These are phyloP conservation scores for Davidsoniella virescens DNA, from an alignment of 2,329 filamentous ascomycete genomes.

Conservation along the genomic window DNA sequence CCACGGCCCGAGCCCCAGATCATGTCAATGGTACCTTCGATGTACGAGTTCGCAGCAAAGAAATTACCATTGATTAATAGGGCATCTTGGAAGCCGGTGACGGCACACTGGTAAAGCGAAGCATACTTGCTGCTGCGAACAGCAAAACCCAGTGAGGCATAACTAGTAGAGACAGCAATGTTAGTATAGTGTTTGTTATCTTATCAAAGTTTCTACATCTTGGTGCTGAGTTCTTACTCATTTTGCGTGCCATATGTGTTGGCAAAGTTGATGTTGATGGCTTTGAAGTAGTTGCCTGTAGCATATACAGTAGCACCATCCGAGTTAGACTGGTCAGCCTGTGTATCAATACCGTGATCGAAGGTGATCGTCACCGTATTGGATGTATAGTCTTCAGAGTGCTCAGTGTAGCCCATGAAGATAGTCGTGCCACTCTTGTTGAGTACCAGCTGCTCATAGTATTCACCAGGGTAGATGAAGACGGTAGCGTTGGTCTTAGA, in stretches of 20 bases:
- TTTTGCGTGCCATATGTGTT: constrained; percentile 21
- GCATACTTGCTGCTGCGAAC: constrained; percentile 6
- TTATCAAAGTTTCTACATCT: constrained; percentile 19
- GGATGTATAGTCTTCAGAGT: constrained; percentile 30
- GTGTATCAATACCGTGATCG: constrained; percentile 19
- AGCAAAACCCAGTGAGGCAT: constrained; percentile 22
- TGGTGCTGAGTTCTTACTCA: constrained; percentile 18
- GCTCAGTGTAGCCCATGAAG: constrained; percentile 41
- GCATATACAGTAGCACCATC: constrained; percentile 30
- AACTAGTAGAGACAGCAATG: constrained; percentile 24
- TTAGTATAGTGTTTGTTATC: too few relatives aligned
- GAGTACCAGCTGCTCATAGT: constrained; percentile 43
- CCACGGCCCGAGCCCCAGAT: constrained; percentile 17
- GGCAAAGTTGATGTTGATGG: constrained; percentile 45
- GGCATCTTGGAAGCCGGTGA: constrained; percentile 35
- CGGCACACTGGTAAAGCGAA: constrained; percentile 25
- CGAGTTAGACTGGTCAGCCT: constrained; percentile 30
- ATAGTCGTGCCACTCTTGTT: constrained; percentile 31
- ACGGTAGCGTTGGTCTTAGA: constrained; percentile 19
- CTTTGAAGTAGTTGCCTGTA: constrained; percentile 33
- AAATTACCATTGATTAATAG: constrained; percentile 30
- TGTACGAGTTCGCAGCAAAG: constrained; percentile 28
- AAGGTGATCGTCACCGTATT: constrained; percentile 40
- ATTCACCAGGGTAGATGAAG: constrained; percentile 31
- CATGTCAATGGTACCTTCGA: constrained; percentile 32